Evolutionary conservation across 192 early-diverging fungal genomes (phyloP).

Genomic region (Coemansia sp.): DNA sequence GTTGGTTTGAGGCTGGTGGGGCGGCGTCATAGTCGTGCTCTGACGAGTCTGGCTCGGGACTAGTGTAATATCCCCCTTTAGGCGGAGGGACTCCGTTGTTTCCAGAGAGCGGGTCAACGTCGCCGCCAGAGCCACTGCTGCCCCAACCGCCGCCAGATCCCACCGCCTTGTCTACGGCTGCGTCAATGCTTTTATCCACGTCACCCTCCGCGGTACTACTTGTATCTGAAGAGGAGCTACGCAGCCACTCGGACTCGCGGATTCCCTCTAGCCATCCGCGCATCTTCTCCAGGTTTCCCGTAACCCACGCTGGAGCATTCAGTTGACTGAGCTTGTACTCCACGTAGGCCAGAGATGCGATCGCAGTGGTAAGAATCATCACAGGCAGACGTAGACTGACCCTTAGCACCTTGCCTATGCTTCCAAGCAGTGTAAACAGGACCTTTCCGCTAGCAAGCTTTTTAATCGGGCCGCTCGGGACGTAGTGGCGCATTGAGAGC

Average conservation of each 20-base stretch:
- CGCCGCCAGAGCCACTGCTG: slow-evolving; percentile 9
- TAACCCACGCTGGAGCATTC: slow-evolving; percentile 48
- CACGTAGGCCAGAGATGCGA: slow-evolving; percentile 47
- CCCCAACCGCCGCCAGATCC: slow-evolving; percentile 29
- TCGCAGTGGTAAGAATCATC: slow-evolving; percentile 45
- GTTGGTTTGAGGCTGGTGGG: neutral
- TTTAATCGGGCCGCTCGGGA: slow-evolving; percentile 36
- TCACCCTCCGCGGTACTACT: neutral
- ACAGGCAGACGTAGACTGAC: slow-evolving; percentile 40
- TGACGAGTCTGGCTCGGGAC: slow-evolving; percentile 25
- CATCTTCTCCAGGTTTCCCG: slow-evolving; percentile 33
- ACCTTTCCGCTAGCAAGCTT: slow-evolving; percentile 25
- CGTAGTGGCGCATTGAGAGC: slow-evolving; percentile 47
- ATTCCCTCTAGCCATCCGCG: slow-evolving; percentile 50
- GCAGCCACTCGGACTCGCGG: slow-evolving; percentile 40
- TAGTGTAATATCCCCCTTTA: slow-evolving; percentile 50
- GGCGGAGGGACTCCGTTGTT: slow-evolving; percentile 30
- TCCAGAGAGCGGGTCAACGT: slow-evolving; percentile 18
- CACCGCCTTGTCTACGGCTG: slow-evolving; percentile 27
- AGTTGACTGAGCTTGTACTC: slow-evolving; percentile 55
- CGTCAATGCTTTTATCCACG: neutral
- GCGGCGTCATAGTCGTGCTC: slow-evolving; percentile 9
- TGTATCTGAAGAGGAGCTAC: slow-evolving; percentile 13
- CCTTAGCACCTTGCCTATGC: slow-evolving; percentile 21
- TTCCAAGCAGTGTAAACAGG: slow-evolving; percentile 29